A percentile compares a stretch with the other conserved stretches of the same genome.
phyloP scores from a whole-genome alignment of 495 filamentous ascomycete genomes.

The Thozetella sp. region DNA sequence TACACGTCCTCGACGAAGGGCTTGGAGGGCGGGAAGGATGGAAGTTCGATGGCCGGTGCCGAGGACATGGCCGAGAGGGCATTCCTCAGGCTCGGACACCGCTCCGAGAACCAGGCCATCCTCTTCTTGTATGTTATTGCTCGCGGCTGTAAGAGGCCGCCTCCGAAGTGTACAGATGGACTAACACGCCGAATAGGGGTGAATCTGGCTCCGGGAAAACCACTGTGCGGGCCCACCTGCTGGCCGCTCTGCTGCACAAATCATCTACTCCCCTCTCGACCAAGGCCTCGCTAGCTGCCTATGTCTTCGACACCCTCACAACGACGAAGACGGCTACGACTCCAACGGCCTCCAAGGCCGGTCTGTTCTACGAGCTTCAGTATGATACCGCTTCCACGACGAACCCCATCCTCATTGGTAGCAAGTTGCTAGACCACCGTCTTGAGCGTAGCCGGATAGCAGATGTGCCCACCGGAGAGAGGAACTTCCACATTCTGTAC shows the following conservation, averaged over 20 bases:
- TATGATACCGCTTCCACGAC: conserved; percentile 87
- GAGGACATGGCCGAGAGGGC: conserved; percentile 87
- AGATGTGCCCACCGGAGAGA: conserved; percentile 89
- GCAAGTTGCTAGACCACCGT: conserved; percentile 91
- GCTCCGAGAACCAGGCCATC: conserved; percentile 89
- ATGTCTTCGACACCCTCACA: conserved; percentile 92
- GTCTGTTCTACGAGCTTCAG: conserved; percentile 92
- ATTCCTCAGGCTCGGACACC: conserved; percentile 80
- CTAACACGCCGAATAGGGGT: conserved; percentile 58
- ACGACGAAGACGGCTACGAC: conserved; percentile 98
- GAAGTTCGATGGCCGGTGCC: conserved; percentile 82
- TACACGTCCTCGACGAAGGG: conserved; percentile 86
- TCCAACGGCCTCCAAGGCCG: conserved; percentile 92
- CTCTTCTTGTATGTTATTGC: conserved; percentile 77
- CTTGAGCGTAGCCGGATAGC: conserved; percentile 89
- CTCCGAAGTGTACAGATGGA: conserved; percentile 6
- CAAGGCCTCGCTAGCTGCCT: conserved; percentile 90
- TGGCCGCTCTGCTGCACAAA: conserved; percentile 81
- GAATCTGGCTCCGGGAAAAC: conserved; percentile 97
- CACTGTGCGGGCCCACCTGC: conserved; percentile 83
- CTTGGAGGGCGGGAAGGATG: conserved; percentile 84
- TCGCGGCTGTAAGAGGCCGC: background rate
- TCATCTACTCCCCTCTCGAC: conserved; percentile 90
- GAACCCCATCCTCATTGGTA: conserved; percentile 83
- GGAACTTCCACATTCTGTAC: conserved; percentile 95